Evolutionary conservation across 2,329 filamentous ascomycete species (phyloP).

Genomic region (Verticillium albo-atrum): DNA sequence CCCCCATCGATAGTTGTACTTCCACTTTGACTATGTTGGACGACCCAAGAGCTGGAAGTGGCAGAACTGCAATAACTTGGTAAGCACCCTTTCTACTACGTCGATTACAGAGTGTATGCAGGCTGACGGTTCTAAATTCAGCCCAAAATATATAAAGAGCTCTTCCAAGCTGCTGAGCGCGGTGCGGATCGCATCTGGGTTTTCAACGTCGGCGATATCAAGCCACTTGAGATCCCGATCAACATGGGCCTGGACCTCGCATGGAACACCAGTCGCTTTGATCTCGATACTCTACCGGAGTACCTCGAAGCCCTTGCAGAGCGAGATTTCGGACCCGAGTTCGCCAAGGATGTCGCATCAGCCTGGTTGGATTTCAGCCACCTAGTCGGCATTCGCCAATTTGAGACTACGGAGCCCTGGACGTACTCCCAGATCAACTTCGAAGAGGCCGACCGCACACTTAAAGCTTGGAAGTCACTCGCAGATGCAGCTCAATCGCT

Average conservation of each 20-base stretch:
- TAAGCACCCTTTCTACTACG: constrained; percentile 31
- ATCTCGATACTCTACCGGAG: constrained; percentile 35
- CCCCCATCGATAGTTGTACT: constrained; percentile 34
- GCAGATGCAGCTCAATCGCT: constrained; percentile 38
- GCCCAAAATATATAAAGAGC: constrained; percentile 30
- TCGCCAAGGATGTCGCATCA: constrained; percentile 42
- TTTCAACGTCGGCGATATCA: constrained; percentile 61
- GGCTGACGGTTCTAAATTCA: not conserved
- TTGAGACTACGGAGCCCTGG: constrained; percentile 53
- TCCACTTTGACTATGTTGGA: constrained; percentile 36
- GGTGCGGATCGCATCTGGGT: constrained; percentile 59
- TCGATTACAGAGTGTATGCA: not conserved
- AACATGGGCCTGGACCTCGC: constrained; percentile 54
- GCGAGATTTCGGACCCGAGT: constrained; percentile 48
- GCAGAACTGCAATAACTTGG: constrained; percentile 52
- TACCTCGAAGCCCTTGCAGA: constrained; percentile 48
- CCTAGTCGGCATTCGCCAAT: constrained; percentile 49
- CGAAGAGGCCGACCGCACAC: constrained; percentile 55
- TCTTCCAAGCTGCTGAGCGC: constrained; percentile 48
- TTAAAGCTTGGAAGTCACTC: constrained; percentile 50
- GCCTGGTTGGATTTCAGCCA: constrained; percentile 49
- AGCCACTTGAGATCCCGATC: constrained; percentile 53
- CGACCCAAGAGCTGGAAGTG: constrained; percentile 31
- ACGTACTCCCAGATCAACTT: constrained; percentile 61
- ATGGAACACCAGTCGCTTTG: constrained; percentile 45